These are phyloP conservation scores for Lactarius quietus DNA, from an alignment of 768 basidiomycete genomes.

Conservation along the genomic window DNA sequence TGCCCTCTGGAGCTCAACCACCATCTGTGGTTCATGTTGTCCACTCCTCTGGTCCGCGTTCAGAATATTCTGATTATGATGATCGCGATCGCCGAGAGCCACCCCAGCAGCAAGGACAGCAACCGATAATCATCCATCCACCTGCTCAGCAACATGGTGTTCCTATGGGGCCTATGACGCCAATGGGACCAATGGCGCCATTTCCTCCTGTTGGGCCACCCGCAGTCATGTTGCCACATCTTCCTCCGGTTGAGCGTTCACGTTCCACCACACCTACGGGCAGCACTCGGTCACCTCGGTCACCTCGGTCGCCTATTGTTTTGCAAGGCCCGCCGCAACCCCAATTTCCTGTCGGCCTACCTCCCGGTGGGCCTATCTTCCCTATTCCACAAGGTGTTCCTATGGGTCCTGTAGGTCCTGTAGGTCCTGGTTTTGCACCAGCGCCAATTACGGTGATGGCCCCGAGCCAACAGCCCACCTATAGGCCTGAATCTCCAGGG, in stretches of 20 bases:
- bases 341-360: neutral
- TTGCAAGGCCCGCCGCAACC: neutral
- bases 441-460: neutral
- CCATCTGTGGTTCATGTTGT: neutral
- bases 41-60: neutral
- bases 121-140: constrained; percentile 16
- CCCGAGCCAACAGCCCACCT: neutral
- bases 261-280: neutral
- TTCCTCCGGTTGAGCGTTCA: neutral
- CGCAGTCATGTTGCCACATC: neutral
- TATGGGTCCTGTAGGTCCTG: neutral
- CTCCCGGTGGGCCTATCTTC: neutral
- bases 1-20: neutral
- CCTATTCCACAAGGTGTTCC: no score
- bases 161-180: neutral
- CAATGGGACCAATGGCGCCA: neutral
- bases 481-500: neutral
- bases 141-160: neutral
- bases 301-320: neutral
- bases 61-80: constrained; percentile 6
- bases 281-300: neutral
- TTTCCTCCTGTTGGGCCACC: neutral
- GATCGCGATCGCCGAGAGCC: neutral
- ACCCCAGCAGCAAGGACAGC: neutral
- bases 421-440: neutral